Conservation (phyloP, 306 rosid genomes). For the Sechiopsis laciniata region DNA sequence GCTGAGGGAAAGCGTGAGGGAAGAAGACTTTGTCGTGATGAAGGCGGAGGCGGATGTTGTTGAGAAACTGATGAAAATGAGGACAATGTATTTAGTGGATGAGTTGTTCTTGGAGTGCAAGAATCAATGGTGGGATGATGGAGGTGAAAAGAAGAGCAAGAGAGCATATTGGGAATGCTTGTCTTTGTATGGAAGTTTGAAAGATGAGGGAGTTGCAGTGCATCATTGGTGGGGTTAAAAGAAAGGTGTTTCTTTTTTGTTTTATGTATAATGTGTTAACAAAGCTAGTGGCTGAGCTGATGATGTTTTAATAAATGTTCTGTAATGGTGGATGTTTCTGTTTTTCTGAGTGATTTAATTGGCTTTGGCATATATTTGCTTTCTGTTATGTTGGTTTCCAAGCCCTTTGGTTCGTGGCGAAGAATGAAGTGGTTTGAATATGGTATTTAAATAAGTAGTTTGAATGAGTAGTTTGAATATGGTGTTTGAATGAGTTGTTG, state of each 20-base stretch:
- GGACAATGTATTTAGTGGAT: conserved; percentile 47
- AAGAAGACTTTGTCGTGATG: conserved; percentile 59
- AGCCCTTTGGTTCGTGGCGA: no score
- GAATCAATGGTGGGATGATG: conserved; percentile 53
- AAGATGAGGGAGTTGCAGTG: conserved; percentile 62
- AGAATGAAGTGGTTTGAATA: no score
- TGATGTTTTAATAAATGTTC: background rate
- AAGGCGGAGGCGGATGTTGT: conserved; percentile 57
- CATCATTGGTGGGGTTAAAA: conserved; percentile 66
- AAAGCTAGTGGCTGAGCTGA: background rate
- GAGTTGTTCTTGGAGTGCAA: conserved; percentile 66
- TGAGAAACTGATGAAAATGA: conserved; percentile 44
- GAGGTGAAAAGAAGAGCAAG: conserved; percentile 26
- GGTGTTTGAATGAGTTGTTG: no score
- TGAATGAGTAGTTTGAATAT: no score
- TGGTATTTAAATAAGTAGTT: no score
- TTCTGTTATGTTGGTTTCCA: background rate
- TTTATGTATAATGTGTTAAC: background rate
- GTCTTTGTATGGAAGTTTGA: conserved; percentile 58
- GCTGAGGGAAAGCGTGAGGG: conserved; percentile 41
- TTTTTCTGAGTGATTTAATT: background rate
- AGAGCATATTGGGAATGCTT: conserved; percentile 68
- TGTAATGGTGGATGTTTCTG: background rate
- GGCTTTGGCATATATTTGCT: background rate
- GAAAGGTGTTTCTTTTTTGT: background rate